Base-by-base conservation (phyloP, 192 early-diverging fungal species). In the Coemansia sp. region DNA sequence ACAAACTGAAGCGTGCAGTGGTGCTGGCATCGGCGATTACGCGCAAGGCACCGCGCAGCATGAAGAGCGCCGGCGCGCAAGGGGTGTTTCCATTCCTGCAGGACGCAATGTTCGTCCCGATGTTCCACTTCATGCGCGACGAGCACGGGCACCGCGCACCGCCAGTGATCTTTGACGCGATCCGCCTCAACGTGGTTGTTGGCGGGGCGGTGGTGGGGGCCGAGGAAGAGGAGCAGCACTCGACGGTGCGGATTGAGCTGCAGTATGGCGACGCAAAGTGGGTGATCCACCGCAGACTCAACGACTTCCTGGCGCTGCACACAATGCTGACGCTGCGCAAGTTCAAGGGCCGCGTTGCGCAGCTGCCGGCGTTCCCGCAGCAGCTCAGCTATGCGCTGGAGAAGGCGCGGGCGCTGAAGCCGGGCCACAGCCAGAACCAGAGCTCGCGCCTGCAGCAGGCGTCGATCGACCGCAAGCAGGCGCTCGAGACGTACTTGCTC, bases 241-340 rank as follows among this genome's bases (percentile, higher is more conserved):
- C 81, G 63, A 68, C 84, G 9, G 88, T 90, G 62, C 87, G 91
- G n/a, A 88, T 92, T 44, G 88, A 88, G 65, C 75, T 91, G 20
- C 83, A 88, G 67, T 93, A 93, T 64, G 92, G 92, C 14, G 91
- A 92, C 55, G 75, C 89, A 51, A 91, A 90, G 72, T 93, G 92
- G 92, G 89, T 90, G 16, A 85, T 92, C 30, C 72, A 83, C 30
- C 83, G 88, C 18, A 82, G 86, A 0, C 81, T 89, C 30, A 73
- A 85, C 48, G 90, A 93, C 63, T 91, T 93, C 71, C 73, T 88
- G n/a, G 68, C 76, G 18, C 69, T 93, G 43, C 88, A 92, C 69
- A 79, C 89, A 24, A 80, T 76, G 24, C 73, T 93, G 39, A 87
- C 82, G 26, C 67, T 81, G 59, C 72, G 76, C 34, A 72, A 78